phyloP scores from a whole-genome alignment of 495 filamentous ascomycete species.

The Lophiostoma macrostomum region DNA sequence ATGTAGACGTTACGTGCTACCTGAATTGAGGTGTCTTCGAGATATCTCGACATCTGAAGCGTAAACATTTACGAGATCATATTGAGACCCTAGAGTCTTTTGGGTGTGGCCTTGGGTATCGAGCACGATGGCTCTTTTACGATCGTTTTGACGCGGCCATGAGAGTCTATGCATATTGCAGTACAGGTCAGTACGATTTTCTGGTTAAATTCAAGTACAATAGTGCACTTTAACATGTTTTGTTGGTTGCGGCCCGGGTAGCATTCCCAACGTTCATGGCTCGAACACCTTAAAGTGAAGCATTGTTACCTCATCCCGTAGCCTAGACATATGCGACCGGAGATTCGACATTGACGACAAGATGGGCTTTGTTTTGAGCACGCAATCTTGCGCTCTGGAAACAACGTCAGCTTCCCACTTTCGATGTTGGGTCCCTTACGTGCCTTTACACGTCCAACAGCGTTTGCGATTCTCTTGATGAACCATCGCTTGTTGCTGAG shows the following conservation, averaged over 20 bases:
- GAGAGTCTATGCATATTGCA: no score
- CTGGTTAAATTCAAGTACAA: no score
- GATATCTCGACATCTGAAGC: neutral
- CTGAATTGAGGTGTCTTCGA: neutral
- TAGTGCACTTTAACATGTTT: no score
- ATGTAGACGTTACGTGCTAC: neutral
- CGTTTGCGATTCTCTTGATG: no score
- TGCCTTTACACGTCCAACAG: conserved; percentile 12
- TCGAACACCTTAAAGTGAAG: no score
- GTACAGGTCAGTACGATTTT: no score
- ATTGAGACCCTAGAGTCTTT: no score
- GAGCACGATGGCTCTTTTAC: neutral
- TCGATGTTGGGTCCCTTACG: neutral
- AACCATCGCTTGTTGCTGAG: no score
- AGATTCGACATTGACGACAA: neutral
- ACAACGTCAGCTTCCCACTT: neutral
- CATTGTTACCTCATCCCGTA: conserved; percentile 6
- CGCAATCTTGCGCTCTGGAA: conserved; percentile 10
- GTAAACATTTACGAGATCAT: neutral
- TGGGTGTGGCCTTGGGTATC: neutral
- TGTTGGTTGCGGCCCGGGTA: no score
- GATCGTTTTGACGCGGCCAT: conserved; percentile 12
- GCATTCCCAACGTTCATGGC: no score
- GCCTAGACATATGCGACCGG: neutral
- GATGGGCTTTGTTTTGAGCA: conserved; percentile 2